These are phyloP conservation scores for Sporopachydermia quercuum DNA, from an alignment of 805 yeast species.

Conservation along the genomic window DNA sequence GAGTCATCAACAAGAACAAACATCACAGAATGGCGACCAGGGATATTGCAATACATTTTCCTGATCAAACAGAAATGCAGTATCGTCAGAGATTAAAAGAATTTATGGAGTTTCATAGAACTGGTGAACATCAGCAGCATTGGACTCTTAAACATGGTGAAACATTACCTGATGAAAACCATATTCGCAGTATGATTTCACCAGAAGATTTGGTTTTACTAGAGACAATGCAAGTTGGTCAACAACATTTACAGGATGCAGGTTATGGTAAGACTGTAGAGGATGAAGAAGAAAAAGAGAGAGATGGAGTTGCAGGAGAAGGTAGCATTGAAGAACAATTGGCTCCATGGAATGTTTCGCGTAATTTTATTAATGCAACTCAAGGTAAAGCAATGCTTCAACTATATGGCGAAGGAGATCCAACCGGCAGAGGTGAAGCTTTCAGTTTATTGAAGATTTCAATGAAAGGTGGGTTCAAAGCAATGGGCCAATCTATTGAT, in stretches of 20 bases:
- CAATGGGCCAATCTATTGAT: constrained; percentile 23
- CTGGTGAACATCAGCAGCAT: constrained; percentile 85
- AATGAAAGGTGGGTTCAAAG: constrained; percentile 82
- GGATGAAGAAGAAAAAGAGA: constrained; percentile 23
- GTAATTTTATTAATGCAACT: constrained; percentile 83
- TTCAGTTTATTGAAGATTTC: constrained; percentile 81
- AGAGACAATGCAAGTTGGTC: constrained; percentile 92
- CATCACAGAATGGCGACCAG: constrained; percentile 65
- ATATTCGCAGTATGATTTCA: constrained; percentile 63
- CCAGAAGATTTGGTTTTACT: constrained; percentile 84
- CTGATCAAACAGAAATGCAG: constrained; percentile 96
- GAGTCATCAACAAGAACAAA: constrained; percentile 66
- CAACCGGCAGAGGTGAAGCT: constrained; percentile 81
- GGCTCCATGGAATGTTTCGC: constrained; percentile 89
- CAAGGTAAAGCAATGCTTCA: constrained; percentile 96
- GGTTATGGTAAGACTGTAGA: constrained; percentile 33
- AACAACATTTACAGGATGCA: constrained; percentile 71
- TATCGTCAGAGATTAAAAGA: constrained; percentile 90
- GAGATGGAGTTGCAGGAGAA: constrained; percentile 31
- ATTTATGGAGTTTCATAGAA: constrained; percentile 93
- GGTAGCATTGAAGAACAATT: constrained; percentile 67
- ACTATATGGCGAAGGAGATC: constrained; percentile 89
- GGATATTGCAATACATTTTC: constrained; percentile 84
- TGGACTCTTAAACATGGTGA: constrained; percentile 76
- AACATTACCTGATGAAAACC: constrained; percentile 59